Conservation (phyloP, 345 rosid species). For the Populus deltoides region DNA sequence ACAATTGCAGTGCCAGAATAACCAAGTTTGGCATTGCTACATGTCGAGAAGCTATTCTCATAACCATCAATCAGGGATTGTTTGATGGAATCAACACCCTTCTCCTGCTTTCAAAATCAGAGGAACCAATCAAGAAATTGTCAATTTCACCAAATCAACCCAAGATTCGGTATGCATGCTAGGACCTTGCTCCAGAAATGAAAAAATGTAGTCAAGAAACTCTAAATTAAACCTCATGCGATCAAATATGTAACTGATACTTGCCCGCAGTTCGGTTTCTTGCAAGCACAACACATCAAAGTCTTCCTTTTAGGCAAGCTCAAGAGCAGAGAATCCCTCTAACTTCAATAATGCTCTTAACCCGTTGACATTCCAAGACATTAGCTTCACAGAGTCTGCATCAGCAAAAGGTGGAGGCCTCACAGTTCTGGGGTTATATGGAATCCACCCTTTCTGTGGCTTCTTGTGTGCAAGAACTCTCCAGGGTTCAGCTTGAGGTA, state of each 20-base stretch:
- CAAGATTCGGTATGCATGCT: background rate
- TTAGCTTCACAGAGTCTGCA: constrained; percentile 50
- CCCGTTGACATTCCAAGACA: constrained; percentile 99
- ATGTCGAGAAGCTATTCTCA: constrained; percentile 84
- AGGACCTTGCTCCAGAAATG: background rate
- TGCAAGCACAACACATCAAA: constrained; percentile 91
- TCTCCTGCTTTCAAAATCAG: constrained; percentile 48
- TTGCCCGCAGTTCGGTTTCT: constrained; percentile 88
- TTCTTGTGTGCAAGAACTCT: constrained; percentile 82
- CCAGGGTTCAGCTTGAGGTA: constrained; percentile 73
- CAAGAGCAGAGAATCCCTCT: constrained; percentile 66
- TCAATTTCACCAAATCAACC: background rate
- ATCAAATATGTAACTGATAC: constrained; percentile 4
- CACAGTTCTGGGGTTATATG: constrained; percentile 79
- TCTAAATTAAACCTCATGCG: background rate
- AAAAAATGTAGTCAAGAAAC: background rate
- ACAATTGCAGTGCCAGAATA: constrained; percentile 93
- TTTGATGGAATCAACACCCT: constrained; percentile 75
- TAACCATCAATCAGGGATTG: constrained; percentile 65
- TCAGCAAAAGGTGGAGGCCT: constrained; percentile 59
- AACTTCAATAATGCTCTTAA: constrained; percentile 72
- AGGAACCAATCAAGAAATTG: background rate
- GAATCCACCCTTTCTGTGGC: constrained; percentile 81
- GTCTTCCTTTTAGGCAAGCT: constrained; percentile 80
- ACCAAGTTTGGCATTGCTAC: constrained; percentile 85